phyloP scores from a whole-genome alignment of 2,329 filamentous ascomycete species.

The Sporothrix schenckii region DNA sequence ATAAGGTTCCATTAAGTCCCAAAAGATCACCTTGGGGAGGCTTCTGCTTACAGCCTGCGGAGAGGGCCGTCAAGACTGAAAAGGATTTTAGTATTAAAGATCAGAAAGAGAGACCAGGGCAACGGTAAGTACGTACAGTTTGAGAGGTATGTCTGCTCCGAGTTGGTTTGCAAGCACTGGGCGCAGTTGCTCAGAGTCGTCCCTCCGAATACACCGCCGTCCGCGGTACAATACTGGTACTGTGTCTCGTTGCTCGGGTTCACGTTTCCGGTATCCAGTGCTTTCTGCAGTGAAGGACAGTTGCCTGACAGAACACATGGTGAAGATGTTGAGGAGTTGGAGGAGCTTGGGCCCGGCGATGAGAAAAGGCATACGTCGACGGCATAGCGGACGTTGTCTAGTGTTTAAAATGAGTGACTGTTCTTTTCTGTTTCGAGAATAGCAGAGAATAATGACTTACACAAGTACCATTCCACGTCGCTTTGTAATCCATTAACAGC shows the following conservation, averaged over 20 bases:
- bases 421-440: no score
- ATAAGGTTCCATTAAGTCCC: conserved; percentile 50
- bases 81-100: background rate
- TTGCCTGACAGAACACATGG: conserved; percentile 50
- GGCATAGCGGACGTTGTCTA: conserved; percentile 56
- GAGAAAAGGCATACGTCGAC: conserved; percentile 53
- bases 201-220: conserved; percentile 43
- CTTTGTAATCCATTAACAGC: conserved; percentile 46
- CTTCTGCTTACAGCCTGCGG: conserved; percentile 53
- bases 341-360: conserved; percentile 40
- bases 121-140: conserved; percentile 50
- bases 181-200: conserved; percentile 46
- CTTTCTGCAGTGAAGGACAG: conserved; percentile 47
- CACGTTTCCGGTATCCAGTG: conserved; percentile 45
- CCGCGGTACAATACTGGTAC: conserved; percentile 50
- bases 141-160: conserved; percentile 49
- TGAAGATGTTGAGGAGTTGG: conserved; percentile 46
- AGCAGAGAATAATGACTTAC: conserved; percentile 43
- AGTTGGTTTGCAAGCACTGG: conserved; percentile 49
- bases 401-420: background rate
- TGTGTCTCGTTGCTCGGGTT: conserved; percentile 38
- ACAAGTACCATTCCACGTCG: conserved; percentile 53
- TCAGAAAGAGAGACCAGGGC: background rate
- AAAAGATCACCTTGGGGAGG: conserved; percentile 47
- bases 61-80: conserved; percentile 52